A percentile compares a stretch with the other conserved stretches of the same genome.
Conservation (phyloP, 441 rosid genomes). For the Arabidopsis hybrid region DNA sequence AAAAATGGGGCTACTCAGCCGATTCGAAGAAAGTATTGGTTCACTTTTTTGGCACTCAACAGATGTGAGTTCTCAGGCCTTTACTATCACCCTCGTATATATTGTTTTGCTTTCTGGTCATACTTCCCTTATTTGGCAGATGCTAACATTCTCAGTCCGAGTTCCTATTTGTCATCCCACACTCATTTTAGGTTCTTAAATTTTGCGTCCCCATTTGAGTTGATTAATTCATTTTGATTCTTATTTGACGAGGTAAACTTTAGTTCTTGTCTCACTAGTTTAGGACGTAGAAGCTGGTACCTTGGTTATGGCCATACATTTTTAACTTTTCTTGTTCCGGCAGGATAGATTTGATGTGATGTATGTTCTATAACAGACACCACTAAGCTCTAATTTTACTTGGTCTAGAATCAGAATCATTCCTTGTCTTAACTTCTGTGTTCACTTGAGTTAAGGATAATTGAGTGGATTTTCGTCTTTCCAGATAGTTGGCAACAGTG, state of each 20-base stretch:
- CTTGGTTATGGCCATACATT: conserved; percentile 5
- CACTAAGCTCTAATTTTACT: background rate
- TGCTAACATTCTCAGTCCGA: background rate
- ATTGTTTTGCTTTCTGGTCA: background rate
- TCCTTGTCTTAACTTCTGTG: background rate
- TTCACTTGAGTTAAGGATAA: background rate
- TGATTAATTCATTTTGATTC: background rate
- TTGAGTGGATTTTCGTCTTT: conserved; percentile 3
- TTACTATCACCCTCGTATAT: background rate
- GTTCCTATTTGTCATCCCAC: background rate
- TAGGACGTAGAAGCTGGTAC: conserved; percentile 16
- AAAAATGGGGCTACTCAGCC: conserved; percentile 89
- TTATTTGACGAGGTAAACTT: background rate
- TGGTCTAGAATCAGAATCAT: background rate
- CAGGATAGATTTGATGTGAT: background rate
- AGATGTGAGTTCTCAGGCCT: conserved; percentile 73
- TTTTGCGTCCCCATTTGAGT: background rate
- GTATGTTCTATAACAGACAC: background rate
- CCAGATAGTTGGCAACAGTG: background rate
- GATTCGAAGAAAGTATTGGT: conserved; percentile 96
- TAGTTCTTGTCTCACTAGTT: conserved; percentile 22
- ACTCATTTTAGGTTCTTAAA: background rate
- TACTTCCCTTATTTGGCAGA: background rate
- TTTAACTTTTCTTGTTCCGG: background rate
- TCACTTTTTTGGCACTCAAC: conserved; percentile 96